phyloP scores from a whole-genome alignment of 2,329 filamentous ascomycete species.

The Chrysosphaeria jannelii region DNA sequence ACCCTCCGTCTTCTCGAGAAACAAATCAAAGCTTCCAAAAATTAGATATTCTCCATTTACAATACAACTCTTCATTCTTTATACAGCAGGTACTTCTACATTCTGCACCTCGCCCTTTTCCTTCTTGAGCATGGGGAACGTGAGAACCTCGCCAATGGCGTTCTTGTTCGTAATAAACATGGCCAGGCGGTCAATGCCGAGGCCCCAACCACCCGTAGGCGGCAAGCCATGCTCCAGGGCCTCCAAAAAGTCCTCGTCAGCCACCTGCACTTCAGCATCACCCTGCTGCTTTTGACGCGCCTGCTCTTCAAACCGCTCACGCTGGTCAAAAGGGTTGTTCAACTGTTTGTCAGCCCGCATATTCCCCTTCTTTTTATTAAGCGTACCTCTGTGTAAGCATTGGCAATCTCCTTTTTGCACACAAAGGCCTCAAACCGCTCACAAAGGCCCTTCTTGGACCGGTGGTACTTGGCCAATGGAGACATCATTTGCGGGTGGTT shows the following conservation, averaged over 20 bases:
- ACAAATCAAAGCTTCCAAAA: no score
- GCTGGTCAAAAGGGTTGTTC: slow-evolving; percentile 88
- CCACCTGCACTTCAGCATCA: slow-evolving; percentile 83
- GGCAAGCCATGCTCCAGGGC: slow-evolving; percentile 48
- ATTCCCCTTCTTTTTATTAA: background rate
- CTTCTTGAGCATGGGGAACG: slow-evolving; percentile 97
- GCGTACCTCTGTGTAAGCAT: slow-evolving; percentile 56
- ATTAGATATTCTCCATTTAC: background rate
- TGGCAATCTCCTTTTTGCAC: slow-evolving; percentile 16
- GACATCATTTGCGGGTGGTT: slow-evolving; percentile 29
- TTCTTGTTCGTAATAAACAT: slow-evolving; percentile 60
- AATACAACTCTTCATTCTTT: background rate
- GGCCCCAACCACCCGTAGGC: slow-evolving; percentile 84
- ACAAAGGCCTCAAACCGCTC: slow-evolving; percentile 86
- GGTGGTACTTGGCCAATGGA: slow-evolving; percentile 85
- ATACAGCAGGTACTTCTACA: slow-evolving; percentile 1
- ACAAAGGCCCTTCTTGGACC: slow-evolving; percentile 51
- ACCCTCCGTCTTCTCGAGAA: slow-evolving; percentile 26
- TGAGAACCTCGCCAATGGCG: slow-evolving; percentile 80
- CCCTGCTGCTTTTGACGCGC: slow-evolving; percentile 85
- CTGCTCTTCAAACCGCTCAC: slow-evolving; percentile 79
- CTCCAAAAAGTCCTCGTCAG: slow-evolving; percentile 87
- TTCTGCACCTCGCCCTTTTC: slow-evolving; percentile 14
- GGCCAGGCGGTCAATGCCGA: slow-evolving; percentile 54
- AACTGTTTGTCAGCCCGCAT: no score